Conservation (phyloP, 108 stramenopile species). For the Cyclotella distinguenda region DNA sequence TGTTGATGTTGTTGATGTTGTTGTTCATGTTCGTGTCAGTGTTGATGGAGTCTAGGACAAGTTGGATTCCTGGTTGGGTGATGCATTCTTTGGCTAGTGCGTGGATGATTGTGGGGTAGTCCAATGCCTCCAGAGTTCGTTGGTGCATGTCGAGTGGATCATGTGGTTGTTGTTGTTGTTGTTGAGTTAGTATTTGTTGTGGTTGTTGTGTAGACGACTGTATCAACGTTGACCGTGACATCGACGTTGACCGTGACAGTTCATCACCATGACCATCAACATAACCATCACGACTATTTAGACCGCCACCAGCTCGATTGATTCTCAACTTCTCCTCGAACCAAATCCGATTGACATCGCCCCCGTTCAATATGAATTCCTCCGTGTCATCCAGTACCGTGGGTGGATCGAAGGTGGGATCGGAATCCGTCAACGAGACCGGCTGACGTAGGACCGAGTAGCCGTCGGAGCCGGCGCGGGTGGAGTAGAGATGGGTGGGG, state of each 20-base stretch:
- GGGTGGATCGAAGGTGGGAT: slow-evolving; percentile 65
- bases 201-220: not conserved
- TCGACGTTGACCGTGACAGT: slow-evolving; percentile 14
- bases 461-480: slow-evolving; percentile 70
- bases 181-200: not conserved
- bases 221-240: slow-evolving; percentile 3
- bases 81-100: slow-evolving; percentile 57
- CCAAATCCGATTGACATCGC: slow-evolving; percentile 17
- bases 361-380: not conserved
- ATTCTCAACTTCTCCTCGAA: slow-evolving; percentile 17
- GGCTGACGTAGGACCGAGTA: slow-evolving; percentile 75
- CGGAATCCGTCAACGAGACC: slow-evolving; percentile 59
- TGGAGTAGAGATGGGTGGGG: not conserved
- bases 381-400: slow-evolving; percentile 40
- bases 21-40: not conserved
- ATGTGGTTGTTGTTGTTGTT: slow-evolving; percentile 20
- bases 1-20: slow-evolving; percentile 39
- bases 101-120: slow-evolving; percentile 62
- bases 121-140: slow-evolving; percentile 70
- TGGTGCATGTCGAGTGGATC: slow-evolving; percentile 57
- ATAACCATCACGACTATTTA: not conserved
- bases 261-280: slow-evolving; percentile 10
- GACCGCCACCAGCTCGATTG: not conserved
- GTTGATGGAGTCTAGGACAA: slow-evolving; percentile 1
- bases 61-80: slow-evolving; percentile 5